These are phyloP conservation scores for Lachancea fermentati DNA, from an alignment of 805 yeast species.

Conservation along the genomic window DNA sequence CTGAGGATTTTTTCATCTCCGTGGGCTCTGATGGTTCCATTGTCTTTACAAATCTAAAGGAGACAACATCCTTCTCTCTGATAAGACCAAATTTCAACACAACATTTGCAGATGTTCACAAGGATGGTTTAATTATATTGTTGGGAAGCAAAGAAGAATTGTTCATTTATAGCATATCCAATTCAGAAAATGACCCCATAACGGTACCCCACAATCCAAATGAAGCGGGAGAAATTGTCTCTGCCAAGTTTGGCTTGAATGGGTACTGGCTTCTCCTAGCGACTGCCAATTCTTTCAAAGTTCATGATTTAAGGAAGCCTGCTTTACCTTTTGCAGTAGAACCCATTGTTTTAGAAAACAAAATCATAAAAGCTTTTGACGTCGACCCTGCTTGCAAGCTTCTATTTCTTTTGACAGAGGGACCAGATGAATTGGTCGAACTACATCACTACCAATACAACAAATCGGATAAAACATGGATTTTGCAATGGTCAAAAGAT, in stretches of 20 bases:
- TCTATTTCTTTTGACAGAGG: conserved; percentile 2
- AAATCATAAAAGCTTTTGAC: conserved; percentile 4
- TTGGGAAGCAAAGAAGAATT: conserved; percentile 7
- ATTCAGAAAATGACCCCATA: conserved; percentile 8
- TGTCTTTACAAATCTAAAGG: neutral
- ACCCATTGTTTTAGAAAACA: conserved; percentile 9
- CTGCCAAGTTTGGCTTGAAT: conserved; percentile 23
- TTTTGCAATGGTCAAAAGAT: neutral
- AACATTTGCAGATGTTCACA: conserved; percentile 25
- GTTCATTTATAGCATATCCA: conserved; percentile 12
- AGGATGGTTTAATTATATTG: conserved; percentile 36
- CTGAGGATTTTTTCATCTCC: conserved; percentile 2
- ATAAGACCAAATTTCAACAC: conserved; percentile 1
- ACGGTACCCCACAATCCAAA: conserved; percentile 10
- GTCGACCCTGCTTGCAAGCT: conserved; percentile 8
- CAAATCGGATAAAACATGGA: conserved; percentile 6
- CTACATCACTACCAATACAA: neutral
- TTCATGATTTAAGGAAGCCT: conserved; percentile 26
- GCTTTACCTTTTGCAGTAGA: conserved; percentile 18
- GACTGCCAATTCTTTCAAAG: conserved; percentile 13
- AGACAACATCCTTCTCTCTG: neutral
- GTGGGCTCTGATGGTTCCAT: conserved; percentile 3
- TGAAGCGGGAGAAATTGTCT: conserved; percentile 9
- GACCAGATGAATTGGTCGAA: neutral
- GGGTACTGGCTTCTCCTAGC: conserved; percentile 31